Evolutionary conservation across 176 grass and related monocot species (phyloP), one percentile per base, ranked within the genome.

Genomic region (Eragrostis curvula): DNA sequence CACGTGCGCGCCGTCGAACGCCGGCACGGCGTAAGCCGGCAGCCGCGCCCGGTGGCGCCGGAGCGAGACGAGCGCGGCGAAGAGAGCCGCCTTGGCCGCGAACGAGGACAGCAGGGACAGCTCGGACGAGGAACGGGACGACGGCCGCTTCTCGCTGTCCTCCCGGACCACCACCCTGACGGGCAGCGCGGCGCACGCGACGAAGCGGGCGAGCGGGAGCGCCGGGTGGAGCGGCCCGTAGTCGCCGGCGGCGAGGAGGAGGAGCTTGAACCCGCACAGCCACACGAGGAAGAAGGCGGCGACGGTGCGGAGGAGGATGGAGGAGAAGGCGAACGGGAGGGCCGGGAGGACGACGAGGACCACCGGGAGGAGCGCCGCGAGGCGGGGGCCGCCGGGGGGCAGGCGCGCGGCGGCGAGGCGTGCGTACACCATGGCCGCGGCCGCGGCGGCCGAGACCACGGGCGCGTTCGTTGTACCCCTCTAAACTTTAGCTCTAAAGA

Each of bases 211-310:
- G 70, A 78, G 81, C 17, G 90, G 78, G 72, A 92, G 87, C 7
- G 70, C 6, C 5, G 84, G 66, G 62, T 88, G 66, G 68, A 95
- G 87, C 0, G 93, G 90, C 2, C 87, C 89, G 12, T 66, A 52
- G n/a, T n/a, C n/a, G 41, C 83, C 90, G 9, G 77, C 44, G 62
- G 77, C 83, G 42, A 95, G 93, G 50, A 95, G 87, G 24, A 95
- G 82, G 21, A 95, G 87, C 66, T 92, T 95, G 90, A 95, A 92
- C 48, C 55, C 36, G 74, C 80, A 79, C 55, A 95, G 90, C 93
- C 90, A 95, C 57, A 81, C 73, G 53, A 95, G 90, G 81, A 87
- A 95, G 85, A 95, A 95, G 83, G 87, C 87, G 29, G 90, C 88
- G 78, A 85, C 81, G 58, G 71, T 84, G 65, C 93, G 90, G 73